phyloP scores from a whole-genome alignment of 2,329 filamentous ascomycete species.

The Amauroascus verrucosus region DNA sequence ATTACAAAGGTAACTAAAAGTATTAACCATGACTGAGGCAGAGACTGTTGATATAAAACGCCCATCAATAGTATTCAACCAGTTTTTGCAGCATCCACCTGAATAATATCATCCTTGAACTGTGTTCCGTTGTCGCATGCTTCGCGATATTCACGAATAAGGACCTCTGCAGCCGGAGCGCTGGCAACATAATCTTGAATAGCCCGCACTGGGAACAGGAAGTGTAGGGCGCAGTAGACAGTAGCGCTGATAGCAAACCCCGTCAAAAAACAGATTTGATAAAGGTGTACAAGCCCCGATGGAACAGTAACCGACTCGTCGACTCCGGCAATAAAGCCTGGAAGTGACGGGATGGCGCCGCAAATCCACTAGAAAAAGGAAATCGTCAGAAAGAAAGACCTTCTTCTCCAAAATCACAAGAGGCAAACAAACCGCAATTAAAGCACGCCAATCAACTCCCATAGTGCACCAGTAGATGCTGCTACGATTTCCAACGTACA shows the following conservation, averaged over 20 bases:
- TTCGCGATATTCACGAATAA: slow-evolving; percentile 12
- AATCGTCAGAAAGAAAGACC: background rate
- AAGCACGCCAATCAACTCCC: slow-evolving; percentile 39
- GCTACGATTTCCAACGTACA: slow-evolving; percentile 31
- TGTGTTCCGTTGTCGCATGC: slow-evolving; percentile 6
- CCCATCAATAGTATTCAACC: background rate
- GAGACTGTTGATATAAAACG: background rate
- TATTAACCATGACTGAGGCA: background rate
- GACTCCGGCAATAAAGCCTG: slow-evolving; percentile 32
- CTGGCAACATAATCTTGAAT: slow-evolving; percentile 12
- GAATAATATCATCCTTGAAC: background rate
- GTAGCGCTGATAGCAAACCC: slow-evolving; percentile 34
- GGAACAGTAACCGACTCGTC: slow-evolving; percentile 13
- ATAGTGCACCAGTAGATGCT: slow-evolving; percentile 37
- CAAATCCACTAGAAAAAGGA: slow-evolving; percentile 12
- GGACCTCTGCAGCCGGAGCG: slow-evolving; percentile 5
- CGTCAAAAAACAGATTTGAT: slow-evolving; percentile 35
- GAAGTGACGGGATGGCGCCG: slow-evolving; percentile 16
- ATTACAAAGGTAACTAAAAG: too few relatives aligned
- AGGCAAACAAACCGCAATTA: slow-evolving; percentile 18
- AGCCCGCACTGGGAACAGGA: slow-evolving; percentile 23
- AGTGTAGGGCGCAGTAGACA: slow-evolving; percentile 27
- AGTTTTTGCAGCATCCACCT: background rate
- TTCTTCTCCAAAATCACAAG: background rate
- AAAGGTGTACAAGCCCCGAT: slow-evolving; percentile 30